Conservation (phyloP, 202 grass and related monocot genomes). For the Digitaria exilis region DNA sequence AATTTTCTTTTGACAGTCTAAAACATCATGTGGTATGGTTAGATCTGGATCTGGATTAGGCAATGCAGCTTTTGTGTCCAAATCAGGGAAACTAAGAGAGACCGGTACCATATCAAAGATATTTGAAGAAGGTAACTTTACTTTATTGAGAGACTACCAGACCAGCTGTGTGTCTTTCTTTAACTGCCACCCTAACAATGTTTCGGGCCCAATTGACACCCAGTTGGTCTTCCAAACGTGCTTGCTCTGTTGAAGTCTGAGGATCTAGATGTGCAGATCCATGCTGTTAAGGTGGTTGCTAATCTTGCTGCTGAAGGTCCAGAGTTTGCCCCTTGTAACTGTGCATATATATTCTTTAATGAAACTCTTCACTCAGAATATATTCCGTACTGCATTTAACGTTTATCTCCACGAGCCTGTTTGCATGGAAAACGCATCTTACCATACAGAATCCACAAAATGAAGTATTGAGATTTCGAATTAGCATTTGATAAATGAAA, state of each 20-base stretch:
- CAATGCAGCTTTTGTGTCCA: slow-evolving; percentile 46
- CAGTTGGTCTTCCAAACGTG: slow-evolving; percentile 82
- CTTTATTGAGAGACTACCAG: slow-evolving; percentile 25
- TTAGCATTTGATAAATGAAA: neutral
- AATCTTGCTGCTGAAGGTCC: slow-evolving; percentile 94
- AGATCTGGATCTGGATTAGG: slow-evolving; percentile 61
- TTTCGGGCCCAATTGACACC: slow-evolving; percentile 40
- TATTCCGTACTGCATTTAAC: neutral
- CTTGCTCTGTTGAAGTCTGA: slow-evolving; percentile 87
- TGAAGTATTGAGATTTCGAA: neutral
- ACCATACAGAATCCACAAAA: neutral
- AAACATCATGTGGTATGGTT: slow-evolving; percentile 54
- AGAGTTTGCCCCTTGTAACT: slow-evolving; percentile 23
- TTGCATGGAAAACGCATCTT: slow-evolving; percentile 8
- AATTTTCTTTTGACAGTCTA: slow-evolving; percentile 51
- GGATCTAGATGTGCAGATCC: slow-evolving; percentile 80
- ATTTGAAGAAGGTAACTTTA: slow-evolving; percentile 85
- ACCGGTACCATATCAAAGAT: slow-evolving; percentile 80
- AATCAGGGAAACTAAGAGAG: slow-evolving; percentile 70
- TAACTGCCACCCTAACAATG: slow-evolving; percentile 27
- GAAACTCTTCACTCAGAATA: too few species aligned
- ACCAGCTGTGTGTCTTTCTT: neutral
- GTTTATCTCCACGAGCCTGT: neutral
- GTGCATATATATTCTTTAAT: neutral
- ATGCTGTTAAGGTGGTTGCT: slow-evolving; percentile 86